phyloP scores from a whole-genome alignment of 208 protist genomes.

The Leishmania mexicana region DNA sequence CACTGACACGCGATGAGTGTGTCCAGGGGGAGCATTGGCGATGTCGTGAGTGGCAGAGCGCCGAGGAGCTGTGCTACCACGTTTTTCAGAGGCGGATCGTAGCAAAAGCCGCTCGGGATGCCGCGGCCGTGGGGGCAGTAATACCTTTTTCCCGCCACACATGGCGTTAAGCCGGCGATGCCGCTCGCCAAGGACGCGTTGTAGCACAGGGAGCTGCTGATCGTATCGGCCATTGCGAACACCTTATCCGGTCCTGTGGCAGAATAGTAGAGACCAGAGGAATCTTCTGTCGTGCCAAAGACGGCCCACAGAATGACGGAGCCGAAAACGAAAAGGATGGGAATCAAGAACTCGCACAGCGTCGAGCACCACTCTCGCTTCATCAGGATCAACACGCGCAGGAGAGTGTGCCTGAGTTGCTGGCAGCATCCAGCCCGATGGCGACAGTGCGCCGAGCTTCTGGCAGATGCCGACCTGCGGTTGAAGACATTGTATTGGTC shows the following conservation, averaged over 20 bases:
- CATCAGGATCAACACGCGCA: conserved; percentile 52
- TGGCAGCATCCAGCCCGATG: conserved; percentile 26
- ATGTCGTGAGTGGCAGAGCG: not conserved
- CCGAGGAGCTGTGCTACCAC: not conserved
- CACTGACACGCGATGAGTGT: conserved; percentile 58
- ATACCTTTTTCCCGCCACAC: not conserved
- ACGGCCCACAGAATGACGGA: conserved; percentile 47
- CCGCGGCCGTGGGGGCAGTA: conserved; percentile 34
- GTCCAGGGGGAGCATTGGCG: conserved; percentile 41
- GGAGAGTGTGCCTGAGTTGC: conserved; percentile 58
- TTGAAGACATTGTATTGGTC: not conserved
- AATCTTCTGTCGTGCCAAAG: conserved; percentile 19
- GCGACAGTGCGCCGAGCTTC: not conserved
- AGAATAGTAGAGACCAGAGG: conserved; percentile 21
- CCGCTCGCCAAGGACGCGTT: conserved; percentile 1
- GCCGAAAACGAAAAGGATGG: conserved; percentile 67
- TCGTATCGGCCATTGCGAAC: not conserved
- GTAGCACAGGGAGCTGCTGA: conserved; percentile 7
- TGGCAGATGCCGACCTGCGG: not conserved
- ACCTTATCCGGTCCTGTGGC: not conserved
- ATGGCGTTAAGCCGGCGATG: conserved; percentile 19
- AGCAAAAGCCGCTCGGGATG: conserved; percentile 33
- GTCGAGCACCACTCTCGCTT: conserved; percentile 45
- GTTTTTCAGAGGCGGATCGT: conserved; percentile 4
- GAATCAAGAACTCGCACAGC: conserved; percentile 53